Evolutionary conservation across 768 basidiomycete species (phyloP).

Genomic region (Pleurotus sapidus): DNA sequence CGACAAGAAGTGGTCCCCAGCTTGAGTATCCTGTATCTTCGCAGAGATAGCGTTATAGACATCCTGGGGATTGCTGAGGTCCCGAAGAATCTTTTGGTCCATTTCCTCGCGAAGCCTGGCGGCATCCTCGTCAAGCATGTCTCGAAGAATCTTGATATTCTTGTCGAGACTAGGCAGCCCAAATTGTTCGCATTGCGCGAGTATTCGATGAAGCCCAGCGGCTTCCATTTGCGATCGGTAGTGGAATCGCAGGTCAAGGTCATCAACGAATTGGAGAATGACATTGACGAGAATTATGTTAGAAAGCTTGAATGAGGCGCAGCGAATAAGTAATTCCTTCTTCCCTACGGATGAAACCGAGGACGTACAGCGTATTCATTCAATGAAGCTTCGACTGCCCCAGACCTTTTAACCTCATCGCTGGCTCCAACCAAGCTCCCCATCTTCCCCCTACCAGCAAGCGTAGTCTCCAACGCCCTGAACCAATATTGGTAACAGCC

Average conservation of each 20-base stretch:
- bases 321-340: not conserved
- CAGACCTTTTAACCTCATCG: conserved; percentile 75
- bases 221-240: conserved; percentile 89
- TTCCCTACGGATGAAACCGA: not conserved
- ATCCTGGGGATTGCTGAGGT: conserved; percentile 80
- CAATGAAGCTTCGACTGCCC: conserved; percentile 62
- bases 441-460: conserved; percentile 90
- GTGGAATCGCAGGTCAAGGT: conserved; percentile 82
- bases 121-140: conserved; percentile 73
- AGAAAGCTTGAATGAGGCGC: conserved; percentile 40
- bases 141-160: conserved; percentile 60
- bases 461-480: conserved; percentile 67
- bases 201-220: conserved; percentile 73
- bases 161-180: conserved; percentile 61
- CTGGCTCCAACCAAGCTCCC: conserved; percentile 95
- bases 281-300: conserved; percentile 75
- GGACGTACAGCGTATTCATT: conserved; percentile 83
- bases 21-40: conserved; percentile 76
- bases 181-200: conserved; percentile 67
- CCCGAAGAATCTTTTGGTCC: conserved; percentile 72
- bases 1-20: conserved; percentile 84
- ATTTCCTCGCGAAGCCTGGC: conserved; percentile 66
- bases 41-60: conserved; percentile 80
- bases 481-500: conserved; percentile 87
- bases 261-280: conserved; percentile 64